phyloP scores from a whole-genome alignment of 2,329 filamentous ascomycete species.

The Botryosphaeria dothidea region DNA sequence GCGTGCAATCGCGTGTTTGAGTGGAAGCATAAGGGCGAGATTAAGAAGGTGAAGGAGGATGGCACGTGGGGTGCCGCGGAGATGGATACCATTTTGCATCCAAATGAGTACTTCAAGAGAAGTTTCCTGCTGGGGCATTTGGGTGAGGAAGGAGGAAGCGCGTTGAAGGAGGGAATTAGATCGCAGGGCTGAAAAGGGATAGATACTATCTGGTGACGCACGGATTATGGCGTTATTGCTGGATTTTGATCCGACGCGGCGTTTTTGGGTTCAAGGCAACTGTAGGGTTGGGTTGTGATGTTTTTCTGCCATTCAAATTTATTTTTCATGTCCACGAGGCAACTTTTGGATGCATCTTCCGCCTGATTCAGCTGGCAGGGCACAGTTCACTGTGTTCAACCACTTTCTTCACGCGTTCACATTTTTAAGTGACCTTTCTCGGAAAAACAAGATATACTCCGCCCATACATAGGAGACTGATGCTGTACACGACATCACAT shows the following conservation, averaged over 20 bases:
- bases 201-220: neutral
- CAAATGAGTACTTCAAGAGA: constrained; percentile 96
- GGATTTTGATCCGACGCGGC: too few species aligned
- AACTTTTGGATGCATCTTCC: too few species aligned
- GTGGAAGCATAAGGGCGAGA: constrained; percentile 67
- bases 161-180: constrained; percentile 14
- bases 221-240: neutral
- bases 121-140: constrained; percentile 87
- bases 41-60: constrained; percentile 54
- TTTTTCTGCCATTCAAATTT: neutral
- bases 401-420: too few species aligned
- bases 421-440: too few species aligned
- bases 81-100: constrained; percentile 93
- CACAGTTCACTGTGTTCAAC: too few species aligned
- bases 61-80: constrained; percentile 60
- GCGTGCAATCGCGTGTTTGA: constrained; percentile 98
- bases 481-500: too few species aligned
- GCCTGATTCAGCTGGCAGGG: too few species aligned
- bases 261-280: too few species aligned
- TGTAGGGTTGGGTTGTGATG: neutral
- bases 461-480: too few species aligned
- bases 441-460: too few species aligned
- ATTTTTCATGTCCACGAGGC: too few species aligned
- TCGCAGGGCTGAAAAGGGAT: neutral
- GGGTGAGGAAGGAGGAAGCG: constrained; percentile 44